Evolutionary conservation across 768 basidiomycete genomes (phyloP).

Genomic region (Phaeotremella fagi): DNA sequence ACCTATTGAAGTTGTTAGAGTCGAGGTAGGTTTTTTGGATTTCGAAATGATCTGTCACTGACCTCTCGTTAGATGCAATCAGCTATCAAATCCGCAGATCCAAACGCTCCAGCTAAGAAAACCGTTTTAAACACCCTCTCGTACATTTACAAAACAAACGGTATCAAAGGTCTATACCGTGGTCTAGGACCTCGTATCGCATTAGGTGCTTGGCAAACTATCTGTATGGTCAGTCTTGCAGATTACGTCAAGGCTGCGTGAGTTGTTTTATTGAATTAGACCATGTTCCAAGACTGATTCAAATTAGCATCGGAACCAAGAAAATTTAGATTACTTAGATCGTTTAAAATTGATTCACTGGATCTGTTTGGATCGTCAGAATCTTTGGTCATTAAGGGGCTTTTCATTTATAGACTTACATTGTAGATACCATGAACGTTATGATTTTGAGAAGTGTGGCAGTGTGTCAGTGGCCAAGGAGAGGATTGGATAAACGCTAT

Average conservation of each 20-base stretch:
- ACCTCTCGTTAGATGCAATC: constrained; percentile 80
- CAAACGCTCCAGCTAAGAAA: constrained; percentile 77
- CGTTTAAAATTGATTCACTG: too few species aligned
- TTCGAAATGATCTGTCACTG: background rate
- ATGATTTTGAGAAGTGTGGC: background rate
- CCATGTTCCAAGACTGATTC: background rate
- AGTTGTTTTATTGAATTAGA: constrained; percentile 17
- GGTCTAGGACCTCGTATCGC: constrained; percentile 96
- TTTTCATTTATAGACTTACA: background rate
- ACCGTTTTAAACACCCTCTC: constrained; percentile 84
- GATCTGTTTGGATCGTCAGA: too few species aligned
- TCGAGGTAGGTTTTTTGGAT: constrained; percentile 61
- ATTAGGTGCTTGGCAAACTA: constrained; percentile 52
- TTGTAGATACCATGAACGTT: background rate
- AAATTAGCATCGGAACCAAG: background rate
- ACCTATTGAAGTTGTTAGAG: constrained; percentile 94
- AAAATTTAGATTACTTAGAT: too few species aligned
- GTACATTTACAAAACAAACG: constrained; percentile 97
- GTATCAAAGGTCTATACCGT: constrained; percentile 91
- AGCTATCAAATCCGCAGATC: constrained; percentile 75
- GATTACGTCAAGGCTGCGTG: constrained; percentile 76
- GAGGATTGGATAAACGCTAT: too few species aligned
- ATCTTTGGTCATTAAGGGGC: too few species aligned
- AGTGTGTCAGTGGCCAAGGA: too few species aligned
- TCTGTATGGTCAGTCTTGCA: constrained; percentile 98